These are phyloP conservation scores for Annulohypoxylon maeteangense DNA, from an alignment of 495 filamentous ascomycete genomes.

Conservation along the genomic window DNA sequence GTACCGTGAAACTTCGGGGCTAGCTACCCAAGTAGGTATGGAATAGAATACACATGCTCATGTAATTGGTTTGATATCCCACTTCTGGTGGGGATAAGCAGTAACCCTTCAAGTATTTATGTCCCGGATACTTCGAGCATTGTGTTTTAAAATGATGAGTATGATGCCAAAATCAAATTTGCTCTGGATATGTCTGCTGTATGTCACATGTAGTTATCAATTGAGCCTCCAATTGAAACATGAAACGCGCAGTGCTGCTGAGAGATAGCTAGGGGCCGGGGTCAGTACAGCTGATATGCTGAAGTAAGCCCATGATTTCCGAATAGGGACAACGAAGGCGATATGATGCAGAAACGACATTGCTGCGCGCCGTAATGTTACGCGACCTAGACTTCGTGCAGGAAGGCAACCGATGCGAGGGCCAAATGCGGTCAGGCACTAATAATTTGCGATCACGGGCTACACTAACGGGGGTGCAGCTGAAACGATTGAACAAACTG, in stretches of 20 bases:
- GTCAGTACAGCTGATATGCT: slow-evolving; percentile 20
- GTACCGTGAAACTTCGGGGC: background rate
- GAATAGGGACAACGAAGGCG: slow-evolving; percentile 25
- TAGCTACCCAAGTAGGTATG: background rate
- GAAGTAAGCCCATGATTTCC: slow-evolving; percentile 20
- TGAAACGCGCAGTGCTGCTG: slow-evolving; percentile 8
- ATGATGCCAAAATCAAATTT: background rate
- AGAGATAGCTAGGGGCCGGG: slow-evolving; percentile 17
- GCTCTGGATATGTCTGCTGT: background rate
- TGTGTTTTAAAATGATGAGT: background rate
- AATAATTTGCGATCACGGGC: slow-evolving; percentile 3
- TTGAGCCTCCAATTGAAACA: slow-evolving; percentile 25
- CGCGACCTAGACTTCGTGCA: slow-evolving; percentile 1
- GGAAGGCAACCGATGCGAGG: slow-evolving; percentile 25
- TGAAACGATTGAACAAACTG: slow-evolving; percentile 28
- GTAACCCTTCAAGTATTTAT: background rate
- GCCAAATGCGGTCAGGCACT: background rate
- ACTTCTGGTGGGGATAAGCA: background rate
- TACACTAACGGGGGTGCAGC: slow-evolving; percentile 13
- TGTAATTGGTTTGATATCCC: too few relatives aligned
- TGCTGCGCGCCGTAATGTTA: slow-evolving; percentile 14
- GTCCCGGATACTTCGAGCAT: background rate
- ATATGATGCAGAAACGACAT: slow-evolving; percentile 13
- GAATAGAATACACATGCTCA: background rate
- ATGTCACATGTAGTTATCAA: slow-evolving; percentile 8